These are phyloP conservation scores for Aspergillus biplanus DNA, from an alignment of 495 filamentous ascomycete genomes.

Conservation along the genomic window DNA sequence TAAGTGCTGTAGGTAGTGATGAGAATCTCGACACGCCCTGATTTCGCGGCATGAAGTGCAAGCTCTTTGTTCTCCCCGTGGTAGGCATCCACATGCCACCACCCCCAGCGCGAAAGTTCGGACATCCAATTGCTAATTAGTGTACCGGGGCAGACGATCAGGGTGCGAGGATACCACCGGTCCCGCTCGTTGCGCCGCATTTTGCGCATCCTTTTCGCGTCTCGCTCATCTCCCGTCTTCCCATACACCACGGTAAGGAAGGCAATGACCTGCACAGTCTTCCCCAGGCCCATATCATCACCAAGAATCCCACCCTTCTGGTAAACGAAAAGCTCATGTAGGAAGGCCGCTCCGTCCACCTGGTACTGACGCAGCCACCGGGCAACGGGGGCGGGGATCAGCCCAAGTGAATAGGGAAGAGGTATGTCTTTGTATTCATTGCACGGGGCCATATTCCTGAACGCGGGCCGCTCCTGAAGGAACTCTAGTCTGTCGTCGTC, in stretches of 20 bases:
- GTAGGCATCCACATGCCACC: conserved; percentile 87
- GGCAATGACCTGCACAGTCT: conserved; percentile 95
- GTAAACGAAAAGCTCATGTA: conserved; percentile 89
- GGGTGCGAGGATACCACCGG: conserved; percentile 81
- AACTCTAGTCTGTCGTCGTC: conserved; percentile 72
- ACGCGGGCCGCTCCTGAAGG: conserved; percentile 70
- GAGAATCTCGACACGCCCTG: conserved; percentile 81
- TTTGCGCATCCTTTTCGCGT: conserved; percentile 90
- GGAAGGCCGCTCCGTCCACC: conserved; percentile 79
- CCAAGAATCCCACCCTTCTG: conserved; percentile 90
- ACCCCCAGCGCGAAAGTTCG: conserved; percentile 88
- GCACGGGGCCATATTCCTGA: conserved; percentile 63
- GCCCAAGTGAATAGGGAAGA: conserved; percentile 73
- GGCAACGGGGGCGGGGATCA: conserved; percentile 88
- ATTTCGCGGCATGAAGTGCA: conserved; percentile 71
- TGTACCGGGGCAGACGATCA: conserved; percentile 88
- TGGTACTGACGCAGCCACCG: conserved; percentile 95
- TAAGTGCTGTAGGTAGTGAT: conserved; percentile 95
- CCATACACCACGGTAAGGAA: conserved; percentile 94
- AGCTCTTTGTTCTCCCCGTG: conserved; percentile 76
- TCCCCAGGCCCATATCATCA: conserved; percentile 97
- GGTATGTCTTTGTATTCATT: conserved; percentile 74
- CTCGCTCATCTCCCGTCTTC: conserved; percentile 89
- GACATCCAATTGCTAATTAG: conserved; percentile 89
- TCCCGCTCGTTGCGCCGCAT: conserved; percentile 61